A percentile compares a stretch with the other conserved stretches of the same genome.
Conservation (phyloP, 768 basidiomycete species). For the Russula sp. region DNA sequence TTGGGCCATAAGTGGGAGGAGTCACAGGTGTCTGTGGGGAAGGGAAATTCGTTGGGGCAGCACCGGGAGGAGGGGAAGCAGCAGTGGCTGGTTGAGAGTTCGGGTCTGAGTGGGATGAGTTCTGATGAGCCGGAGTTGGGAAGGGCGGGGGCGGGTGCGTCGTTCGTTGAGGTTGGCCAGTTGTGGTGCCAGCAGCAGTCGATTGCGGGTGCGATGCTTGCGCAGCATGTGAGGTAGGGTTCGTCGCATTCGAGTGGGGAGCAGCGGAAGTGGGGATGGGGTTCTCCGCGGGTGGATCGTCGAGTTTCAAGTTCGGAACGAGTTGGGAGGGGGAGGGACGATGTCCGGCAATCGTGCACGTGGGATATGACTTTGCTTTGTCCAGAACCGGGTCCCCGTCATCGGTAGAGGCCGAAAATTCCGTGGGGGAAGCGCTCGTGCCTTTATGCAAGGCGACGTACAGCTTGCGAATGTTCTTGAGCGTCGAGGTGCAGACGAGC, state of each 20-base stretch:
- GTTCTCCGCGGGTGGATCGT: not conserved
- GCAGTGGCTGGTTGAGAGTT: no score
- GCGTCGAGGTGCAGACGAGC: not conserved
- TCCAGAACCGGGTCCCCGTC: not conserved
- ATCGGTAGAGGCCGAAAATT: not conserved
- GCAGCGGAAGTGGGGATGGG: not conserved
- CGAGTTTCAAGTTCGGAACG: not conserved
- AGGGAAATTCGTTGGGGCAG: no score
- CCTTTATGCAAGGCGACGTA: not conserved
- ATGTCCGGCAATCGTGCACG: not conserved
- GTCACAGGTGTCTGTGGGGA: no score
- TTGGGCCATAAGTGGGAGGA: no score
- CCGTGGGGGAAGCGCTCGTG: no score
- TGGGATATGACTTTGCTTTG: not conserved
- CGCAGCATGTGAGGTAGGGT: not conserved
- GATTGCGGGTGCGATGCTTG: no score
- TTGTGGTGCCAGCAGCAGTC: no score
- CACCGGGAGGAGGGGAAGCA: no score
- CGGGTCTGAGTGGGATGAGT: no score
- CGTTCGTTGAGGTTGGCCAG: no score
- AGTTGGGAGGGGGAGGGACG: no score
- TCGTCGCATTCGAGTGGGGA: no score
- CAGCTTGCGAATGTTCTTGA: slow-evolving; percentile 7
- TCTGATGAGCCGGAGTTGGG: not conserved
- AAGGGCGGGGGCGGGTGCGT: not conserved